Conservation (phyloP, 768 basidiomycete species). For the Podaxis sp. region DNA sequence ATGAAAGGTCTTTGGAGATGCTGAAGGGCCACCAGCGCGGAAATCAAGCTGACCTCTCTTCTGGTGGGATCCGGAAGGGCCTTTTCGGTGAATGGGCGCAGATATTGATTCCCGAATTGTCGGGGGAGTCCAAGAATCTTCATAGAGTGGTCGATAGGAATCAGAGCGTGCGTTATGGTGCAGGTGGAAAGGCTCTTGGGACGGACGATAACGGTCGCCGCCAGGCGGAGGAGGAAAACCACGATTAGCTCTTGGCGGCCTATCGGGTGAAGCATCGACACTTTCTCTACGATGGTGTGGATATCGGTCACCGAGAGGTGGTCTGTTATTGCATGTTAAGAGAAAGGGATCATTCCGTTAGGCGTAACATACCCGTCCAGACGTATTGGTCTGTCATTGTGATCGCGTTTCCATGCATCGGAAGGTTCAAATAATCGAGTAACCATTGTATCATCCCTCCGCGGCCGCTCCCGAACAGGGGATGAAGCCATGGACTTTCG, state of each 20-base stretch:
- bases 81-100: conserved; percentile 23
- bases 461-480: conserved; percentile 30
- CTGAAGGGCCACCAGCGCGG: not conserved
- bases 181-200: conserved; percentile 34
- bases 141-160: conserved; percentile 50
- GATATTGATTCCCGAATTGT: conserved; percentile 19
- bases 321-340: conserved; percentile 15
- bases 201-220: conserved; percentile 53
- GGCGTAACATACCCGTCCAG: conserved; percentile 35
- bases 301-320: conserved; percentile 30
- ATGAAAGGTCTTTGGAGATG: conserved; percentile 1
- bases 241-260: conserved; percentile 30
- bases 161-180: conserved; percentile 37
- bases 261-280: conserved; percentile 36
- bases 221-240: conserved; percentile 23
- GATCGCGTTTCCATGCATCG: conserved; percentile 65
- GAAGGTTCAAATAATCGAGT: conserved; percentile 71
- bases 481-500: conserved; percentile 39
- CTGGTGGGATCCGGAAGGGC: conserved; percentile 22
- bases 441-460: conserved; percentile 32
- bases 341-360: conserved; percentile 5
- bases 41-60: conserved; percentile 18
- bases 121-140: conserved; percentile 29
- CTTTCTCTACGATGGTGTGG: conserved; percentile 30
- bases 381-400: conserved; percentile 41